Evolutionary conservation across 345 rosid species (phyloP).

Genomic region (Corchorus olitorius): DNA sequence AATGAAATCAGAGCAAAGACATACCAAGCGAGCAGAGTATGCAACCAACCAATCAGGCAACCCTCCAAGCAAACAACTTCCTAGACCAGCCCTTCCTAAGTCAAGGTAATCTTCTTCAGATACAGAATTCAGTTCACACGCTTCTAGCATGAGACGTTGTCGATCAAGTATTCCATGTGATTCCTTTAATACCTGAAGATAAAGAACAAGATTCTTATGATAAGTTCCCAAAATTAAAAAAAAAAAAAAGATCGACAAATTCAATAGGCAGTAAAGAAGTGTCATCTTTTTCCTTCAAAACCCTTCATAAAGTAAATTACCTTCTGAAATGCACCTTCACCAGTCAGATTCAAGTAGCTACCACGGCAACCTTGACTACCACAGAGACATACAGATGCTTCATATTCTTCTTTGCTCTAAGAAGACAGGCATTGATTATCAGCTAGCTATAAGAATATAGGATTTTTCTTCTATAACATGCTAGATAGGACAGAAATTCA

Average conservation of each 20-base stretch:
- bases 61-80: slow-evolving; percentile 98
- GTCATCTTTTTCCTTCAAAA: background rate
- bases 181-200: slow-evolving; percentile 78
- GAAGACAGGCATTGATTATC: background rate
- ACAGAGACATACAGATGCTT: slow-evolving; percentile 99
- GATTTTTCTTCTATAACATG: background rate
- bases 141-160: slow-evolving; percentile 84
- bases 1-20: slow-evolving; percentile 31
- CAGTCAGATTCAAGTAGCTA: slow-evolving; percentile 98
- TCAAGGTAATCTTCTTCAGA: slow-evolving; percentile 97
- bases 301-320: slow-evolving; percentile 32
- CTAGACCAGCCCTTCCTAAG: slow-evolving; percentile 95
- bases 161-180: slow-evolving; percentile 93
- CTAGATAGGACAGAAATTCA: slow-evolving; percentile 23
- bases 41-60: slow-evolving; percentile 96
- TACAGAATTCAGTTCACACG: slow-evolving; percentile 79
- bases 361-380: slow-evolving; percentile 99
- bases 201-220: slow-evolving; percentile 6
- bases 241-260: background rate
- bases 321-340: slow-evolving; percentile 98
- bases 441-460: background rate
- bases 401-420: slow-evolving; percentile 99
- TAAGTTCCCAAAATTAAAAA: slow-evolving; percentile 9
- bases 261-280: background rate
- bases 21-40: slow-evolving; percentile 94